Evolutionary conservation across 2,329 filamentous ascomycete species (phyloP).

Genomic region (Plectosphaerella cucumerina): DNA sequence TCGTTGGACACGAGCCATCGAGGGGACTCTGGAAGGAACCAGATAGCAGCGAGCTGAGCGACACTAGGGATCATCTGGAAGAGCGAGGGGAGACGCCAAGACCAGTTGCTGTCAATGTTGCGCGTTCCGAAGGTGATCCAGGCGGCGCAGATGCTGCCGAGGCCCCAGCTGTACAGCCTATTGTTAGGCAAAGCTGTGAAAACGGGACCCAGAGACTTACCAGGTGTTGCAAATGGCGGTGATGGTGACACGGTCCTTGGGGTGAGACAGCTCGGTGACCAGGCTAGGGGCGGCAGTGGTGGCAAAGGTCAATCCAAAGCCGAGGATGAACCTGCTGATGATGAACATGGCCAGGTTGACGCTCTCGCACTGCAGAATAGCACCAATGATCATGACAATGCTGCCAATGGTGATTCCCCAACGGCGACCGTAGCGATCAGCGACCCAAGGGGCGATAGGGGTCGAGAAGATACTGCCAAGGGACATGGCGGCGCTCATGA

Average conservation of each 20-base stretch:
- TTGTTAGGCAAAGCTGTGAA: too few species aligned
- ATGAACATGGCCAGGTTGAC: slow-evolving; percentile 42
- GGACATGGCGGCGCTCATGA: slow-evolving; percentile 38
- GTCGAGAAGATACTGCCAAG: slow-evolving; percentile 38
- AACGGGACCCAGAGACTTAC: background rate
- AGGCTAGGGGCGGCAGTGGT: slow-evolving; percentile 47
- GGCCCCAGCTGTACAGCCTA: slow-evolving; percentile 28
- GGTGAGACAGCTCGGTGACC: slow-evolving; percentile 48
- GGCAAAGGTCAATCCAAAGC: slow-evolving; percentile 47
- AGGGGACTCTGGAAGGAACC: slow-evolving; percentile 14
- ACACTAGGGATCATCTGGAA: slow-evolving; percentile 17
- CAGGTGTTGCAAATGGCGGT: slow-evolving; percentile 48
- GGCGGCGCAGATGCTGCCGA: slow-evolving; percentile 1
- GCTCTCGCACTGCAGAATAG: slow-evolving; percentile 22
- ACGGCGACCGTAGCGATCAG: slow-evolving; percentile 23
- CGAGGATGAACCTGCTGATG: slow-evolving; percentile 46
- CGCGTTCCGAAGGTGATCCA: slow-evolving; percentile 8
- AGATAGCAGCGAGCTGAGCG: slow-evolving; percentile 16
- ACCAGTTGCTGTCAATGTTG: background rate
- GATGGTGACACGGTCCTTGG: slow-evolving; percentile 46
- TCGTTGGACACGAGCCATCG: slow-evolving; percentile 36
- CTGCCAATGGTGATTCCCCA: slow-evolving; percentile 25
- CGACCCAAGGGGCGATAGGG: slow-evolving; percentile 23
- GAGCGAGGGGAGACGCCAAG: slow-evolving; percentile 6
- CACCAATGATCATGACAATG: slow-evolving; percentile 25